phyloP scores from a whole-genome alignment of 306 rosid species.

The Lotus japonicus region DNA sequence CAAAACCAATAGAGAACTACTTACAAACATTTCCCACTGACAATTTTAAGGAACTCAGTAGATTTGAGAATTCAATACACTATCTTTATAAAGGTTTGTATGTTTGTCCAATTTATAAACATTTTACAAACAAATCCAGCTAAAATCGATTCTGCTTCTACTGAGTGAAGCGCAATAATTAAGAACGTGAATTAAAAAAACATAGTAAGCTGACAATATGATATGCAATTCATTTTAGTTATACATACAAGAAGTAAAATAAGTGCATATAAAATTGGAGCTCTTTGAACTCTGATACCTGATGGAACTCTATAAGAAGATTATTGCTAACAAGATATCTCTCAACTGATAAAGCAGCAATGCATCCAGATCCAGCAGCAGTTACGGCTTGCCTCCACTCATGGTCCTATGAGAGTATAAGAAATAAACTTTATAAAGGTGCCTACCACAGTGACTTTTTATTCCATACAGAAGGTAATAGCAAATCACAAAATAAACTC shows the following conservation, averaged over 20 bases:
- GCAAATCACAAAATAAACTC: slow-evolving; percentile 15
- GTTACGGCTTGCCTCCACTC: slow-evolving; percentile 99
- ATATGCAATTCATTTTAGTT: neutral
- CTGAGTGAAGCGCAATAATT: neutral
- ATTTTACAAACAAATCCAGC: slow-evolving; percentile 14
- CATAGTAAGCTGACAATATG: neutral
- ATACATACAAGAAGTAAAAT: neutral
- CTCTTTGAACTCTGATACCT: slow-evolving; percentile 45
- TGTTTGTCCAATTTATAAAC: neutral
- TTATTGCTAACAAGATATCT: slow-evolving; percentile 76
- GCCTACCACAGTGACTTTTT: neutral
- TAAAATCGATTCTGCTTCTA: neutral
- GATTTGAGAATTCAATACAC: too few species aligned
- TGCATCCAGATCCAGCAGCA: slow-evolving; percentile 96
- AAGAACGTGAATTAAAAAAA: neutral
- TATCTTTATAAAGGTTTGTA: neutral
- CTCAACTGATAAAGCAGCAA: slow-evolving; percentile 94
- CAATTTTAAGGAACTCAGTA: neutral
- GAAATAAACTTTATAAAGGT: neutral
- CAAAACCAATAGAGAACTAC: neutral
- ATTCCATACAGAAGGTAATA: neutral
- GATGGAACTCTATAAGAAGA: slow-evolving; percentile 92
- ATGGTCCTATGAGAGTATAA: slow-evolving; percentile 50
- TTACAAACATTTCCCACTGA: slow-evolving; percentile 1
- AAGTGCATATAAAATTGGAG: slow-evolving; percentile 8